Evolutionary conservation across 2,329 filamentous ascomycete species (phyloP).

Genomic region (Neopestalotiopsis rosae): DNA sequence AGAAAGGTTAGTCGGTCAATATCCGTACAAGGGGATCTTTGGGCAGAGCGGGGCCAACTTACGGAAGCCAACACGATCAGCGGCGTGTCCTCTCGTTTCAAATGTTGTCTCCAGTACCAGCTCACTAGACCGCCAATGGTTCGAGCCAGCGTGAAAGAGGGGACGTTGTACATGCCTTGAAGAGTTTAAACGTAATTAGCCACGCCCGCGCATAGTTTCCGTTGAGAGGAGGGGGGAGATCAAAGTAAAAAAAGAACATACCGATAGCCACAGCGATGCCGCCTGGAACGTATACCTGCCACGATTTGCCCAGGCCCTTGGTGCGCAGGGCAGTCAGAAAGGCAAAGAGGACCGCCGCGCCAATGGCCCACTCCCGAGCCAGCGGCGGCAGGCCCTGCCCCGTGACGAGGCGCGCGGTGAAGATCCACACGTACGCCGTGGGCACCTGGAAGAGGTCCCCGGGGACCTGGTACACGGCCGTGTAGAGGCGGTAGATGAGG

Average conservation of each 20-base stretch:
- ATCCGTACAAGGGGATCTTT: no score
- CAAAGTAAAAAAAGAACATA: slow-evolving; percentile 42
- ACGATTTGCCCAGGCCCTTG: slow-evolving; percentile 58
- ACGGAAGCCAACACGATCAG: slow-evolving; percentile 86
- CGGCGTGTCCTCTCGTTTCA: slow-evolving; percentile 67
- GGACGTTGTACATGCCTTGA: slow-evolving; percentile 93
- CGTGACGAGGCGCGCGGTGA: slow-evolving; percentile 91
- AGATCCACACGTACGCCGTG: slow-evolving; percentile 96
- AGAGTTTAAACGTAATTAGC: slow-evolving; percentile 6
- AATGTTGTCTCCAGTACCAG: slow-evolving; percentile 75
- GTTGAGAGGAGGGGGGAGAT: background rate
- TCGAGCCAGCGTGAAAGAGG: slow-evolving; percentile 90
- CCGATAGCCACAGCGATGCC: slow-evolving; percentile 95
- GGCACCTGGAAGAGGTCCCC: slow-evolving; percentile 92
- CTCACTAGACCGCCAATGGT: slow-evolving; percentile 77
- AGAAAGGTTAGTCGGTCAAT: background rate
- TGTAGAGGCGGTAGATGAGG: slow-evolving; percentile 88
- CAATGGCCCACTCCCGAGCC: slow-evolving; percentile 80
- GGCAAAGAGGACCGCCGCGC: slow-evolving; percentile 77
- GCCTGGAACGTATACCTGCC: slow-evolving; percentile 82
- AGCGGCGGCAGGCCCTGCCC: slow-evolving; percentile 85
- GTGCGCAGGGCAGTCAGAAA: slow-evolving; percentile 74
- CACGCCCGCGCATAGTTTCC: background rate
- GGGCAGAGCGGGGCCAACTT: slow-evolving; percentile 32
- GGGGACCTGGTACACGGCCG: slow-evolving; percentile 83